Percentiles rank a stretch among this genome's conserved stretches.
Evolutionary conservation across 1,139 yeast genomes (phyloP).

Genomic region (Geotrichum carabidarum): DNA sequence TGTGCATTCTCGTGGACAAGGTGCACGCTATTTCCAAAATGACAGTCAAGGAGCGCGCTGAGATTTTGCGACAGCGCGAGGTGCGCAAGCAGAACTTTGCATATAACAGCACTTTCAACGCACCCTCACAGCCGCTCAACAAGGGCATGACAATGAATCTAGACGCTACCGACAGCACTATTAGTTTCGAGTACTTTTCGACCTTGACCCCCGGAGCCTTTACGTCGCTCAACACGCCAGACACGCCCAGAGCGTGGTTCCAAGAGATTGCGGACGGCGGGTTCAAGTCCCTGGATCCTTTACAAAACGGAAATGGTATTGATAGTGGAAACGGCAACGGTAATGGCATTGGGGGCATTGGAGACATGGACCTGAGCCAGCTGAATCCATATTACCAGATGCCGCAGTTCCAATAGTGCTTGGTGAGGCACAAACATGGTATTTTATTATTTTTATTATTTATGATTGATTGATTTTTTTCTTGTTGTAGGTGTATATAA

Average conservation of each 20-base stretch:
- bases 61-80: background rate
- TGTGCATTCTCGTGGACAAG: constrained; percentile 1
- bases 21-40: constrained; percentile 4
- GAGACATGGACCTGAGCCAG: background rate
- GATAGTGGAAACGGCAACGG: background rate
- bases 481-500: too few relatives aligned
- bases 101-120: background rate
- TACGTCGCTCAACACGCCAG: background rate
- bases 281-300: background rate
- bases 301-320: background rate
- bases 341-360: background rate
- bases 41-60: constrained; percentile 10
- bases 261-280: background rate
- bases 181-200: constrained; percentile 5
- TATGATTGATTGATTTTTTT: too few relatives aligned
- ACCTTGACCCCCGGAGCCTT: background rate
- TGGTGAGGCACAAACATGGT: too few relatives aligned
- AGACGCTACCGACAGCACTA: constrained; percentile 5
- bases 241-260: constrained; percentile 2
- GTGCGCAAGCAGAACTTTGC: background rate
- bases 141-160: constrained; percentile 15
- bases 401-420: background rate
- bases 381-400: background rate
- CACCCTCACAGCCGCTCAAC: background rate
- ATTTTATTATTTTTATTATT: too few relatives aligned